A percentile compares a stretch with the other conserved stretches of the same genome.
phyloP scores from a whole-genome alignment of 768 basidiomycete species.

The Lactarius trivialis region DNA sequence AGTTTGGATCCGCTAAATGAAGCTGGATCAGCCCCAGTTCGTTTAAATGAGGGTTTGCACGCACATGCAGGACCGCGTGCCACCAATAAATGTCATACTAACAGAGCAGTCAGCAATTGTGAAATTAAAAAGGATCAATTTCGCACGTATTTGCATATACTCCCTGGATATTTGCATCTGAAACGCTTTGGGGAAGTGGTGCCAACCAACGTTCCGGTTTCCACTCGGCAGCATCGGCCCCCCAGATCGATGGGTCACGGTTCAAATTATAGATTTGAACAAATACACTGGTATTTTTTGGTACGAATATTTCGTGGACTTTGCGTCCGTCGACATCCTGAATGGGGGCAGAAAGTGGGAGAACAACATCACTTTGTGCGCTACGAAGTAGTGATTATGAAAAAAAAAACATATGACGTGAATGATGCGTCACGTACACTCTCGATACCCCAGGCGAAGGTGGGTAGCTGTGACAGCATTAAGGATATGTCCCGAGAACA shows the following conservation, averaged over 20 bases:
- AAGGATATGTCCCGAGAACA: not conserved
- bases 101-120: not conserved
- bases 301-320: conserved; percentile 23
- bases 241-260: conserved; percentile 32
- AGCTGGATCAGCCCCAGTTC: not conserved
- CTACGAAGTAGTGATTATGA: conserved; percentile 3
- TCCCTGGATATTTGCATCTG: conserved; percentile 29
- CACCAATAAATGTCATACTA: conserved; percentile 10
- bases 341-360: not conserved
- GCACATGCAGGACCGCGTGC: conserved; percentile 6
- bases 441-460: not conserved
- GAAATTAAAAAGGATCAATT: not conserved
- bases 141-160: conserved; percentile 30
- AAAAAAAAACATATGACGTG: not conserved
- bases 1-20: conserved; percentile 7
- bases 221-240: conserved; percentile 37
- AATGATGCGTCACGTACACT: not conserved
- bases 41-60: not conserved
- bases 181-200: conserved; percentile 23
- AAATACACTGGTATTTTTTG: conserved; percentile 27
- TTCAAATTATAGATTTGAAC: conserved; percentile 30
- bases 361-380: not conserved
- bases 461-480: not conserved
- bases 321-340: not conserved
- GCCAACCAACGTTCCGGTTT: conserved; percentile 39